Evolutionary conservation across 176 grass and related monocot species (phyloP).

Genomic region (Olyra latifolia): DNA sequence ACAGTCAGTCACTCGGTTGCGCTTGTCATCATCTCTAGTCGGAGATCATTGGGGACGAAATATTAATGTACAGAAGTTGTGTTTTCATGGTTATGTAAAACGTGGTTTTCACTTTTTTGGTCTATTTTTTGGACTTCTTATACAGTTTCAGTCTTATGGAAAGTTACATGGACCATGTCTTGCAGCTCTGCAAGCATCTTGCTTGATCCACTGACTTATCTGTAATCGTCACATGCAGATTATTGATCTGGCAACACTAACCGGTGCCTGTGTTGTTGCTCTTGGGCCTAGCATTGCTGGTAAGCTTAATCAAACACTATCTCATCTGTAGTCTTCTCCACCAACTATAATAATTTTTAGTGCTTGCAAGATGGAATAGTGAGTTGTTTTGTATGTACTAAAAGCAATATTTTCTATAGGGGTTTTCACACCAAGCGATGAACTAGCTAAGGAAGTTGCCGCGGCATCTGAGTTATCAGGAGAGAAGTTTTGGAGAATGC

Average conservation of each 20-base stretch:
- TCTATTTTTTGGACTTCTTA: not conserved
- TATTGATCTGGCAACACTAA: constrained; percentile 92
- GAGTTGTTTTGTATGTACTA: not conserved
- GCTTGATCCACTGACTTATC: not conserved
- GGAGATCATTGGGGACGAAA: not conserved
- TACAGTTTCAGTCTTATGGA: not conserved
- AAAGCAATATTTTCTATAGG: constrained; percentile 41
- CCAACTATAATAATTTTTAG: not conserved
- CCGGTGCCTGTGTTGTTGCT: constrained; percentile 78
- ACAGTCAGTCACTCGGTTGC: not conserved
- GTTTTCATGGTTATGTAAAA: not conserved
- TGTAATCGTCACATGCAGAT: constrained; percentile 51
- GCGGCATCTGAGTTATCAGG: constrained; percentile 78
- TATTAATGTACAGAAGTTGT: not conserved
- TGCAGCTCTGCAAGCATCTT: not conserved
- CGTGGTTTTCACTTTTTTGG: not conserved
- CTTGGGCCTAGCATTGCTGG: constrained; percentile 90
- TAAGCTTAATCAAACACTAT: constrained; percentile 29
- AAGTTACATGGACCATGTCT: not conserved
- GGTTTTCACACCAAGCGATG: constrained; percentile 82
- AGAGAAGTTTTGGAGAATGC: constrained; percentile 95
- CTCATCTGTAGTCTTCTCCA: not conserved
- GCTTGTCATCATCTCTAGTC: not conserved
- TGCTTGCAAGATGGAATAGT: not conserved
- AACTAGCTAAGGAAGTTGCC: constrained; percentile 80